Conservation (phyloP, 139 green algal species). For the Chlorella sp. region DNA sequence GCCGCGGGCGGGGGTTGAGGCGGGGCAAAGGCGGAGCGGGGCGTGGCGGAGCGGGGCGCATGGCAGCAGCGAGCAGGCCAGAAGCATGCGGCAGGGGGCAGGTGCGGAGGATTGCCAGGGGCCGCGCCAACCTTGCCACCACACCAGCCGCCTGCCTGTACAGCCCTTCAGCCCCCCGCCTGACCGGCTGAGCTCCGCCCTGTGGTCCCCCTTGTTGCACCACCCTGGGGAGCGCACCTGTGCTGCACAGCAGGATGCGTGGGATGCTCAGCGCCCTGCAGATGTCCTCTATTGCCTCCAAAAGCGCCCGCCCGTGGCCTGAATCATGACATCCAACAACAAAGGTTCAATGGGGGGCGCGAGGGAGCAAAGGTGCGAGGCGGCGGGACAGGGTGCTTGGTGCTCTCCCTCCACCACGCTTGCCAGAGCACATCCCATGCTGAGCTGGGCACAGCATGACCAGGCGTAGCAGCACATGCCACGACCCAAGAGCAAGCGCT, state of each 20-base stretch:
- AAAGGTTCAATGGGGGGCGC: no score
- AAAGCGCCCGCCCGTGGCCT: constrained; percentile 86
- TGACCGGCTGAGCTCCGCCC: background rate
- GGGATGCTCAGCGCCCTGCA: constrained; percentile 54
- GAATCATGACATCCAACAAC: no score
- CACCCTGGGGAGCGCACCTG: constrained; percentile 1
- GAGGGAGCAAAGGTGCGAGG: no score
- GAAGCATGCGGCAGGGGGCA: background rate
- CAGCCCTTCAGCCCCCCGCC: background rate
- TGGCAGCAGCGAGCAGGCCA: no score
- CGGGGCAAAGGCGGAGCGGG: no score
- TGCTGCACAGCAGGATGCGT: constrained; percentile 70
- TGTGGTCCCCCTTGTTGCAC: background rate
- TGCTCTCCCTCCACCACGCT: background rate
- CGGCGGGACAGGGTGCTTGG: background rate
- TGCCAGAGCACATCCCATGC: no score
- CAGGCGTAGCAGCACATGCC: no score
- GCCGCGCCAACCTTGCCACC: background rate
- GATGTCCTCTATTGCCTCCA: constrained; percentile 88
- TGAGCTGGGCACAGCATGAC: background rate
- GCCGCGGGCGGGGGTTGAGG: background rate
- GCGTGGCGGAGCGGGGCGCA: no score
- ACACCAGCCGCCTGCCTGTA: background rate
- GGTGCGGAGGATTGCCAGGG: background rate
- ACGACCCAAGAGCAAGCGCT: no score